Evolutionary conservation across 2,329 filamentous ascomycete genomes (phyloP).

Genomic region (Nigrospora sphaerica): DNA sequence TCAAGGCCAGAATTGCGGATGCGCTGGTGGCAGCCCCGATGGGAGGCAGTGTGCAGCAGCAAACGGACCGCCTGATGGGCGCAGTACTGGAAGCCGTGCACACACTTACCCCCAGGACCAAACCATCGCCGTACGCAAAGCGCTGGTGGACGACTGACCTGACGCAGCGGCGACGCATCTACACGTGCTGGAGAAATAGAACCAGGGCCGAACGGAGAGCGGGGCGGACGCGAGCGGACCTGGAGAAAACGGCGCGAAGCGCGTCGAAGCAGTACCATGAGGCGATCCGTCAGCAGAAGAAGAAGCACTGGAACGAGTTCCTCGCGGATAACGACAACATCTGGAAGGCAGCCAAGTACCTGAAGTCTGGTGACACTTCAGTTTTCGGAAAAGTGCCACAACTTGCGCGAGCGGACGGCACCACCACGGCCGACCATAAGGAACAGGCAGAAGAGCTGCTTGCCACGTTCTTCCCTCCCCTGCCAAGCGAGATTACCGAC

Average conservation of each 20-base stretch:
- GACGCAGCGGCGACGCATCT: slow-evolving; percentile 16
- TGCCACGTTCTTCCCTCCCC: slow-evolving; percentile 9
- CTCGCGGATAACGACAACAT: slow-evolving; percentile 18
- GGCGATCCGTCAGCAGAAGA: too few species aligned
- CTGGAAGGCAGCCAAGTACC: slow-evolving; percentile 20
- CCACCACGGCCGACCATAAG: slow-evolving; percentile 4
- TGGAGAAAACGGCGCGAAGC: slow-evolving; percentile 12
- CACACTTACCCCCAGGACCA: slow-evolving; percentile 14
- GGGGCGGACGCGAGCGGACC: slow-evolving; percentile 1
- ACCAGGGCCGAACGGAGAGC: slow-evolving; percentile 11
- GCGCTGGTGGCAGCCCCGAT: background rate
- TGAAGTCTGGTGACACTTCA: slow-evolving; percentile 11
- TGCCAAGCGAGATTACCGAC: slow-evolving; percentile 7
- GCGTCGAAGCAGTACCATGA: too few species aligned
- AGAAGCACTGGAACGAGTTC: too few species aligned
- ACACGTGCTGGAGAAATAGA: slow-evolving; percentile 19
- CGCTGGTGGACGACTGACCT: slow-evolving; percentile 21
- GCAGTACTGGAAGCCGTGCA: slow-evolving; percentile 5
- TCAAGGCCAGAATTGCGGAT: slow-evolving; percentile 6
- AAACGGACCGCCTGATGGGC: background rate
- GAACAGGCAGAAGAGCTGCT: slow-evolving; percentile 13
- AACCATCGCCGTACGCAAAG: too few species aligned
- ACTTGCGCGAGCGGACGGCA: slow-evolving; percentile 10
- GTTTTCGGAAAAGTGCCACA: slow-evolving; percentile 16
- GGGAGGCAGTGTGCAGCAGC: background rate